Percentiles rank a stretch among this genome's conserved stretches.
These are phyloP conservation scores for Russula abietina DNA, from an alignment of 768 basidiomycete species.

Conservation along the genomic window DNA sequence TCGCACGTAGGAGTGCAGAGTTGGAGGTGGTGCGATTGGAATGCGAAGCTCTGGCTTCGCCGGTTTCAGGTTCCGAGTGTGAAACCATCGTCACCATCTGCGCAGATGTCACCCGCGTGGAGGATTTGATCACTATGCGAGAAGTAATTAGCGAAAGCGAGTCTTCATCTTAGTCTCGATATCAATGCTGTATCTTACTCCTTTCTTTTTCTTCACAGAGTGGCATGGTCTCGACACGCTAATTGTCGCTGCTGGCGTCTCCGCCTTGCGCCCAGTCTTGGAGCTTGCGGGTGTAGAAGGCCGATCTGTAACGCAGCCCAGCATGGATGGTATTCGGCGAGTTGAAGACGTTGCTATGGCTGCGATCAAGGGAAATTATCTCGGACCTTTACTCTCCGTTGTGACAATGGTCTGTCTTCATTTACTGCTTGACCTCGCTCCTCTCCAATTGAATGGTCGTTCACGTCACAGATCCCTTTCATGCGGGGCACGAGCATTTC, in stretches of 20 bases:
- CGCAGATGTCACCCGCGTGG: slow-evolving; percentile 59
- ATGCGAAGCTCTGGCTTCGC: slow-evolving; percentile 37
- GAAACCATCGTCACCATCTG: slow-evolving; percentile 42
- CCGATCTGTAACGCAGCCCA: slow-evolving; percentile 31
- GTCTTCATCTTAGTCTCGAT: slow-evolving; percentile 25
- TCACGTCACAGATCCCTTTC: slow-evolving; percentile 58
- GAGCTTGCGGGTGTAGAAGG: slow-evolving; percentile 55
- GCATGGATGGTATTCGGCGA: slow-evolving; percentile 53
- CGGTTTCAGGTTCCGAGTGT: not conserved
- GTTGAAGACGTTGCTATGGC: slow-evolving; percentile 51
- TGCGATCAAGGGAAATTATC: slow-evolving; percentile 59
- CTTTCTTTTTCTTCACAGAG: slow-evolving; percentile 36
- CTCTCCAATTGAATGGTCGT: slow-evolving; percentile 1
- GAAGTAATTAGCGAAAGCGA: slow-evolving; percentile 48
- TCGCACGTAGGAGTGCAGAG: slow-evolving; percentile 54
- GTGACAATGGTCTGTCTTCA: slow-evolving; percentile 56
- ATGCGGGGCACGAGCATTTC: slow-evolving; percentile 55
- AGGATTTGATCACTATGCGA: slow-evolving; percentile 62
- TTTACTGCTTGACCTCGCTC: not conserved
- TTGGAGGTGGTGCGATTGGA: slow-evolving; percentile 57
- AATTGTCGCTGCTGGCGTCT: slow-evolving; percentile 77
- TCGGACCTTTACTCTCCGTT: slow-evolving; percentile 64
- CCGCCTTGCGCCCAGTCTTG: slow-evolving; percentile 71
- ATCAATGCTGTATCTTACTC: not conserved
- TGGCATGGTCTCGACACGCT: slow-evolving; percentile 84